A percentile compares a stretch with the other conserved stretches of the same genome.
Evolutionary conservation across 345 rosid genomes (phyloP).

Genomic region (Hypericum androsaemum): DNA sequence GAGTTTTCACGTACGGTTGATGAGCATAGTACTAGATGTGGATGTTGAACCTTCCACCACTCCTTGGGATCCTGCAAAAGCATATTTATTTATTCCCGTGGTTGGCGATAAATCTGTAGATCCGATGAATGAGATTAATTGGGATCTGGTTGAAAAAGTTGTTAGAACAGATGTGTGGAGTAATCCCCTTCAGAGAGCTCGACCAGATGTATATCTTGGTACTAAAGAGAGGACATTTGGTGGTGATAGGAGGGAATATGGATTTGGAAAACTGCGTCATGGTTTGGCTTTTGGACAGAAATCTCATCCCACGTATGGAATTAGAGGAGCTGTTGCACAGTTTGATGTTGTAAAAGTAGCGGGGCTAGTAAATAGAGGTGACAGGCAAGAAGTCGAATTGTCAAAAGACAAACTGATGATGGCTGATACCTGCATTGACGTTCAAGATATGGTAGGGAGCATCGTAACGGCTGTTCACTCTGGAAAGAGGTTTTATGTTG

Average conservation of each 20-base stretch:
- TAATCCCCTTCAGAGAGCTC: constrained; percentile 96
- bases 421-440: constrained; percentile 61
- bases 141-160: constrained; percentile 66
- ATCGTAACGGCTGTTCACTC: constrained; percentile 96
- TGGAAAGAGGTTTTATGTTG: constrained; percentile 96
- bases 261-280: constrained; percentile 88
- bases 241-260: constrained; percentile 97
- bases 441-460: constrained; percentile 67
- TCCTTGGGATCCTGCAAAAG: constrained; percentile 99
- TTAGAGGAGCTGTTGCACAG: constrained; percentile 94
- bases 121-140: constrained; percentile 68
- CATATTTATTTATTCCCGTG: constrained; percentile 93
- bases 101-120: constrained; percentile 55
- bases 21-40: constrained; percentile 98
- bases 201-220: constrained; percentile 97
- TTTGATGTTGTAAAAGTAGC: constrained; percentile 89
- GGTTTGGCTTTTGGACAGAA: constrained; percentile 80
- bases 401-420: constrained; percentile 53
- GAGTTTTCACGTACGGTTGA: constrained; percentile 85
- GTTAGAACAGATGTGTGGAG: constrained; percentile 59
- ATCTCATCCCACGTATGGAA: constrained; percentile 95
- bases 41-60: constrained; percentile 98
- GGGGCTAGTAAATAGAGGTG: constrained; percentile 60
- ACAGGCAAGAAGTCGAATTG: constrained; percentile 29
- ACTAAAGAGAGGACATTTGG: constrained; percentile 97